Evolutionary conservation across 371 early-diverging fungal species (phyloP).

Genomic region (Actinomortierella wolfii): DNA sequence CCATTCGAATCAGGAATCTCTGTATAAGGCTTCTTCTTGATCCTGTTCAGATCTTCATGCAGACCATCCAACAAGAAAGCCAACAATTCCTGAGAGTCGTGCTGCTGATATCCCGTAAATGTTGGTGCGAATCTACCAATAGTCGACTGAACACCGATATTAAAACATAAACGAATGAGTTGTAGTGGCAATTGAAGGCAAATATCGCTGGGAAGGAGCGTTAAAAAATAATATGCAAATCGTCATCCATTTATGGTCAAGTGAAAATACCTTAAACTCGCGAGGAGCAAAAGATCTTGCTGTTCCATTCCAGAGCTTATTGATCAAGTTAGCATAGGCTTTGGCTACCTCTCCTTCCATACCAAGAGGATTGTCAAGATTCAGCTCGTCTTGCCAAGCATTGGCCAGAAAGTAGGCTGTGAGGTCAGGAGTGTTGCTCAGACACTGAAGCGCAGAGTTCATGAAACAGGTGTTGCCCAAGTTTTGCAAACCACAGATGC

Average conservation of each 20-base stretch:
- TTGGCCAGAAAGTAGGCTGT: conserved; percentile 61
- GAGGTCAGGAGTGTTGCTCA: conserved; percentile 69
- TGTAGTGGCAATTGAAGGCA: background rate
- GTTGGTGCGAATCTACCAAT: conserved; percentile 69
- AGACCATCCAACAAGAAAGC: conserved; percentile 65
- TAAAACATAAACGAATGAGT: conserved; percentile 9
- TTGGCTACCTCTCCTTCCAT: conserved; percentile 69
- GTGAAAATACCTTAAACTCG: conserved; percentile 63
- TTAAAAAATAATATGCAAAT: too few species aligned
- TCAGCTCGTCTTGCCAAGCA: conserved; percentile 52
- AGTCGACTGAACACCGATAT: conserved; percentile 45
- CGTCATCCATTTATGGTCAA: conserved; percentile 66
- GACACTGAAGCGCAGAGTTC: conserved; percentile 83
- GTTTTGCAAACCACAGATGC: conserved; percentile 72
- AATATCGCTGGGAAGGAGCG: background rate
- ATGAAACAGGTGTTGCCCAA: conserved; percentile 92
- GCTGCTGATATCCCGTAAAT: conserved; percentile 75
- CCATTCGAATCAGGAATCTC: conserved; percentile 76
- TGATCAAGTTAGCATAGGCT: conserved; percentile 65
- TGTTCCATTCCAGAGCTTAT: conserved; percentile 63
- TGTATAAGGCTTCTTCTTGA: conserved; percentile 74
- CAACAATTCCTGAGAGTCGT: conserved; percentile 75
- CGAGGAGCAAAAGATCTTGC: conserved; percentile 60
- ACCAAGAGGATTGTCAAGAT: conserved; percentile 61
- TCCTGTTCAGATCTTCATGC: conserved; percentile 76